Evolutionary conservation across 805 yeast genomes (phyloP).

Genomic region (Sungouiella thailandica): DNA sequence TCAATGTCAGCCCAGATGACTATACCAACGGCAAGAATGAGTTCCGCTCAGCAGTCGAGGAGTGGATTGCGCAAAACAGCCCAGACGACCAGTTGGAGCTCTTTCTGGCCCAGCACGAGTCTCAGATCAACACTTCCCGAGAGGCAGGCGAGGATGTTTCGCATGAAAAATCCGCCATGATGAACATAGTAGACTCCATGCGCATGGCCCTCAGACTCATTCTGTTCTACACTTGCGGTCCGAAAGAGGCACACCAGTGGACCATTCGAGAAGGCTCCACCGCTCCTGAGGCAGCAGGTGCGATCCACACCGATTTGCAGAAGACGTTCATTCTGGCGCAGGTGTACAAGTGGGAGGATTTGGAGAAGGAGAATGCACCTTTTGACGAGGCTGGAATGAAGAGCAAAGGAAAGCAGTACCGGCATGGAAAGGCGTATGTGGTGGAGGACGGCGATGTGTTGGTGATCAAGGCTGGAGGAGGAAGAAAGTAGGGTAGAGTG

Average conservation of each 20-base stretch:
- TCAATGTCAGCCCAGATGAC: conserved; percentile 71
- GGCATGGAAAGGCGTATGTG: conserved; percentile 71
- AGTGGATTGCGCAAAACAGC: conserved; percentile 65
- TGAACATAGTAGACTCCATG: conserved; percentile 47
- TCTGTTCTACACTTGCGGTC: conserved; percentile 94
- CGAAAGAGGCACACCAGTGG: conserved; percentile 98
- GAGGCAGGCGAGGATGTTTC: conserved; percentile 25
- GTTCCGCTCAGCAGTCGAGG: conserved; percentile 44
- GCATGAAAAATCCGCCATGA: conserved; percentile 43
- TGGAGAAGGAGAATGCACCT: conserved; percentile 33
- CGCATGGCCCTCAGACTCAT: conserved; percentile 44
- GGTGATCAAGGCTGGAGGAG: conserved; percentile 67
- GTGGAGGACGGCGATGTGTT: conserved; percentile 85
- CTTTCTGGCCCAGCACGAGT: conserved; percentile 48
- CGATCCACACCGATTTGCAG: conserved; percentile 92
- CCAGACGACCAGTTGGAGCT: conserved; percentile 46
- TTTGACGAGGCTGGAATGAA: conserved; percentile 50
- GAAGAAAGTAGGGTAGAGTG: conserved; percentile 13
- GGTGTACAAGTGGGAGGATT: conserved; percentile 79
- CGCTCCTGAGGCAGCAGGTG: conserved; percentile 99
- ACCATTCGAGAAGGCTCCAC: conserved; percentile 86
- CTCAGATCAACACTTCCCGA: conserved; percentile 14
- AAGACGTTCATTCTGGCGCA: conserved; percentile 93
- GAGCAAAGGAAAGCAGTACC: conserved; percentile 53
- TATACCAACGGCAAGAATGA: conserved; percentile 50